Base-by-base conservation (phyloP, 371 early-diverging fungal species). In the Saksenaea vasiformis region DNA sequence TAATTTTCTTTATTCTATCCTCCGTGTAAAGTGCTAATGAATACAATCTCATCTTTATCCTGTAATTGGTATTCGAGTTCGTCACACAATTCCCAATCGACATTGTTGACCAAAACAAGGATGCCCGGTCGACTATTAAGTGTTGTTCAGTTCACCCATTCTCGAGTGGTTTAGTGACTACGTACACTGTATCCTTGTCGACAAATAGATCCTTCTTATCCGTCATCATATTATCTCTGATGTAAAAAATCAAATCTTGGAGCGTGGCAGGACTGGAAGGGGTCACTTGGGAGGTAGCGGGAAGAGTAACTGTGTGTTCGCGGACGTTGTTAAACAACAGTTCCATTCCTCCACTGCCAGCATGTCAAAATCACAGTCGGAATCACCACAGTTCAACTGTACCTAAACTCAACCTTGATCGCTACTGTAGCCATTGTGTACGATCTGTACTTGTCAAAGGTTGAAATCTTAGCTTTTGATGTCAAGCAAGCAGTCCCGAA, bases 71-170 rank as follows among this genome's bases (percentile, higher is more conserved):
- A 95, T 47, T 94, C 91, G 22, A 91, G 73, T 67, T 92, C 94
- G 34, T 95, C 97, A 71, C 94, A 94, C 38, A 98, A 79, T 71
- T 97, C 99, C 98, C 98, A 98, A 73, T 98, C 99, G 3, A 87
- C 85, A 41, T 95, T 94, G 65, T 98, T 98, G 54, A 98, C 89
- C 44, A 98, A 78, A 7, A 98, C 98, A 15, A 98, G 80, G 60
- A 97, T 95, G 11, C 99, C 99, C 1, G 98, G 95, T 10, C 97
- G 92, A 19, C 94, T 95, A 61, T 31, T 28, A 58, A 55, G 36
- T 41, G 62, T 56, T 26, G 4, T 55, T 39, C 35, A 34, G 62
- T 14, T 5, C 36, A 1, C 26, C 27, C 27, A 28, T 31, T 19
- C 28, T 35, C 28, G 43, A 9, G 19, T 44, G 47, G 24, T 58